Evolutionary conservation across 441 rosid genomes (phyloP).

Genomic region (Aquilaria agallochum): DNA sequence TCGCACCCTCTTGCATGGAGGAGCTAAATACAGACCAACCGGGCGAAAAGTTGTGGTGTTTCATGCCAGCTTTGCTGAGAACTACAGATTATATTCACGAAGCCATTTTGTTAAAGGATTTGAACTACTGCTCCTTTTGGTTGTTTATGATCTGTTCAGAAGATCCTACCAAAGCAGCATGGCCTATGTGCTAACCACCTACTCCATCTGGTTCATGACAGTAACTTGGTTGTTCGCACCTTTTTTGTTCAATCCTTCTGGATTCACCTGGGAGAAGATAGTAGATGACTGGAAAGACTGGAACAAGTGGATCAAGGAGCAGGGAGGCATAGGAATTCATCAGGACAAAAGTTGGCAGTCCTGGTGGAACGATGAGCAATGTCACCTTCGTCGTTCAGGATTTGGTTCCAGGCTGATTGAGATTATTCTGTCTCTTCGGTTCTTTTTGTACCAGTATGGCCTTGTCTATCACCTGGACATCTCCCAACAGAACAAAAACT

Average conservation of each 20-base stretch:
- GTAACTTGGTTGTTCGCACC: slow-evolving; percentile 97
- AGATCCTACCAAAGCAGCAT: slow-evolving; percentile 80
- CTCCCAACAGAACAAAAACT: slow-evolving; percentile 73
- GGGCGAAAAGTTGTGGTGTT: slow-evolving; percentile 97
- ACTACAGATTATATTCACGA: slow-evolving; percentile 85
- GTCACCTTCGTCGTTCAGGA: slow-evolving; percentile 75
- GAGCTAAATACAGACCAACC: slow-evolving; percentile 91
- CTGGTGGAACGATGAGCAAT: slow-evolving; percentile 98
- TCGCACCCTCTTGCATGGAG: slow-evolving; percentile 88
- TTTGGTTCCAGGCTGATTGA: slow-evolving; percentile 73
- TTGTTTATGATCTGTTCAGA: slow-evolving; percentile 85
- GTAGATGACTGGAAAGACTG: slow-evolving; percentile 99
- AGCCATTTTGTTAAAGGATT: slow-evolving; percentile 96
- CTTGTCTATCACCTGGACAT: slow-evolving; percentile 98
- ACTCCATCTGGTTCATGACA: slow-evolving; percentile 98
- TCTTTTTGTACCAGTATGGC: slow-evolving; percentile 96
- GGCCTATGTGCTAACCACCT: slow-evolving; percentile 84
- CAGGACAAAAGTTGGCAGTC: slow-evolving; percentile 99
- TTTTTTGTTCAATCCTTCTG: slow-evolving; percentile 91
- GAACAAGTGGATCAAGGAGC: slow-evolving; percentile 97
- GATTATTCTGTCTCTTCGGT: slow-evolving; percentile 75
- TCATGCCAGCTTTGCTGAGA: slow-evolving; percentile 93
- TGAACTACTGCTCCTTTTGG: slow-evolving; percentile 71
- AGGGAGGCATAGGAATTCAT: slow-evolving; percentile 97
- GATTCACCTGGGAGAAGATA: slow-evolving; percentile 81